A percentile compares a stretch with the other conserved stretches of the same genome.
Conservation (phyloP, 2,329 filamentous ascomycete species). For the Fusarium sp. region DNA sequence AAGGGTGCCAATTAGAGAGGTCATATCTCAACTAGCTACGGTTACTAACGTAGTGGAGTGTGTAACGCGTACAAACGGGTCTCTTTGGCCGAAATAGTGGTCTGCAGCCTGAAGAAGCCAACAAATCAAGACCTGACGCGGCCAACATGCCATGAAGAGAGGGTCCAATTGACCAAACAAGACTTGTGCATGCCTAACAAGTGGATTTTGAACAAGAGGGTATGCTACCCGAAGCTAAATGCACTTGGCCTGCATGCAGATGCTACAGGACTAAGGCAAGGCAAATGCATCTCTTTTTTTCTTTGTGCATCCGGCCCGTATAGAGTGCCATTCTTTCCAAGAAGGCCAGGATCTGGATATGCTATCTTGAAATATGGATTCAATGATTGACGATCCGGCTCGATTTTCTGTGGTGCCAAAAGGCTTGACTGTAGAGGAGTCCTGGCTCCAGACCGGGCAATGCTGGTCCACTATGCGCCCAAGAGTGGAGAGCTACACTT, state of each 20-base stretch:
- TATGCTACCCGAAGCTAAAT: constrained; percentile 32
- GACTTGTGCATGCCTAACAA: constrained; percentile 27
- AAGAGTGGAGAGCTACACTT: constrained; percentile 28
- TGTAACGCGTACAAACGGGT: constrained; percentile 22
- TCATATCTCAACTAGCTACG: constrained; percentile 22
- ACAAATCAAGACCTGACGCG: constrained; percentile 24
- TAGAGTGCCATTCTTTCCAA: neutral
- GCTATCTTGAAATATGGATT: constrained; percentile 2
- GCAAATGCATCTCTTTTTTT: constrained; percentile 13
- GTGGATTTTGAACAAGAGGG: constrained; percentile 18
- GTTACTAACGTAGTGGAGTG: constrained; percentile 20
- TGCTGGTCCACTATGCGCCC: constrained; percentile 2
- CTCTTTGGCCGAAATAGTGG: constrained; percentile 22
- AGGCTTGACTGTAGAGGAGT: constrained; percentile 4
- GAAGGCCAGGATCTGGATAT: neutral
- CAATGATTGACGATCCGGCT: constrained; percentile 11
- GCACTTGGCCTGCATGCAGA: constrained; percentile 28
- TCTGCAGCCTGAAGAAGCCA: constrained; percentile 28
- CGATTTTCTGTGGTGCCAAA: constrained; percentile 19
- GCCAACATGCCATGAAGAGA: constrained; percentile 26
- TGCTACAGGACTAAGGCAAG: constrained; percentile 14
- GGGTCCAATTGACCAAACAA: constrained; percentile 19
- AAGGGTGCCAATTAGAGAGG: constrained; percentile 21
- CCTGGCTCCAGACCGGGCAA: neutral
- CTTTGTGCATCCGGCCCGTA: constrained; percentile 8